phyloP scores from a whole-genome alignment of 768 basidiomycete species.

The Leucocoprinus leucothites region DNA sequence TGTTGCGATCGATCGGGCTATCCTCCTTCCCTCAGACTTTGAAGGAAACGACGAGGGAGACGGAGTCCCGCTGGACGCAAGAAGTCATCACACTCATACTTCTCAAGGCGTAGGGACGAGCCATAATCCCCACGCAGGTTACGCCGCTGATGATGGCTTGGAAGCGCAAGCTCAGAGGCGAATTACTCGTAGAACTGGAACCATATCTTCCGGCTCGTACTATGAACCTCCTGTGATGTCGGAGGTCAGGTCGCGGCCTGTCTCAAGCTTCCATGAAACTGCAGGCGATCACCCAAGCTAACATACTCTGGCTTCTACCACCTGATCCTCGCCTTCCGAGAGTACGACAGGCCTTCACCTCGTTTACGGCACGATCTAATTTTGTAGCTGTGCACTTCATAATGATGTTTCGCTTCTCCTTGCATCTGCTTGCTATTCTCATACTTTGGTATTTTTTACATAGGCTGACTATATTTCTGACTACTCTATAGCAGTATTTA shows the following conservation, averaged over 20 bases:
- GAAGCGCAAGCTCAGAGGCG: background rate
- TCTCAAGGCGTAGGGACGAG: background rate
- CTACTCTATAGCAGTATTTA: too few species aligned
- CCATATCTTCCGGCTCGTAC: background rate
- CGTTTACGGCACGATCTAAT: background rate
- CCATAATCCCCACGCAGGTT: background rate
- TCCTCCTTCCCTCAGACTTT: slow-evolving; percentile 74
- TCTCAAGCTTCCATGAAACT: background rate
- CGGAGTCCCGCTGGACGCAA: background rate
- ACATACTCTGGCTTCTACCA: background rate
- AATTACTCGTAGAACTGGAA: background rate
- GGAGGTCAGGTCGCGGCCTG: background rate
- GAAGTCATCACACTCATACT: slow-evolving; percentile 2
- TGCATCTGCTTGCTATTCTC: background rate
- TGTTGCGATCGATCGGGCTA: slow-evolving; percentile 84
- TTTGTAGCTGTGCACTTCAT: background rate
- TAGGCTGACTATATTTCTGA: too few species aligned
- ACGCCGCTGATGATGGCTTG: background rate
- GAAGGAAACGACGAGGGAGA: slow-evolving; percentile 20
- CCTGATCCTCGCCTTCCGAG: background rate
- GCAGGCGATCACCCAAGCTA: background rate
- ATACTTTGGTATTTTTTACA: background rate
- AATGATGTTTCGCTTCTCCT: background rate
- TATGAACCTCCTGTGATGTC: background rate
- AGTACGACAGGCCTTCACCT: background rate